Base-by-base conservation (phyloP, 1,284 basidiomycete genomes). In the Leccinum ponderosum region DNA sequence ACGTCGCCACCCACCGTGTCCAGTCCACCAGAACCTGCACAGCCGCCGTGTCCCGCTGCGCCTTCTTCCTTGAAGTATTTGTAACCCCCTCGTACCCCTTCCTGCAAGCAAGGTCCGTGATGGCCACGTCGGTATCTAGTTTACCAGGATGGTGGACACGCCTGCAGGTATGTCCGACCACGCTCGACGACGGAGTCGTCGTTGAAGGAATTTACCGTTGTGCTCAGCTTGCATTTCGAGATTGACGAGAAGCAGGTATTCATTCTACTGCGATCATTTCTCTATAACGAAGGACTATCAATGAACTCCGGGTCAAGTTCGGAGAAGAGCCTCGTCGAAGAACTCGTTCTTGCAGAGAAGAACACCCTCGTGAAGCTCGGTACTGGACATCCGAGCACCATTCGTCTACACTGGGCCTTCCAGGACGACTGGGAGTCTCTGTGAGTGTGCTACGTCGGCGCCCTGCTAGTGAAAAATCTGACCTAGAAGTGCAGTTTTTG, bases 381-480 rank as follows among this genome's bases (percentile, higher is more conserved):
- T 20, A 78, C 82, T 22, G 85, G 85, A 8, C 93, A 96, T 77
- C 91, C 92, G 3, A 94, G 94, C 3, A 86, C 95, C 60, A 87
- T 96, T 17, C 84, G 86, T 56, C 76, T 96, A 33, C 87, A 91
- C 69, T 92, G 86, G 76, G 88, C 93, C 1, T 95, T 95, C 71
- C 93, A 94, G 65, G 94, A 96, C 72, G 82, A 87, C 25, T 88
- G 31, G 85, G 78, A 90, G 89, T 74, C 79, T 95, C 57, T 96
- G 93, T 95, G 53, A 50, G 58, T 62, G 56, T 22, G 31, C 55
- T 55, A 6, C 44, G 25, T 17, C 47, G 5, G n/a, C 27, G 15
- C 25, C 56, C 33, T 27, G 14, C 9, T 6, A 14, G 42, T 44
- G 11, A 20, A 20, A 47, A 47, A 12, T 14, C 62, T 64, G 55